Conservation (phyloP, 352 stramenopile species). For the Pythium coloratum region DNA sequence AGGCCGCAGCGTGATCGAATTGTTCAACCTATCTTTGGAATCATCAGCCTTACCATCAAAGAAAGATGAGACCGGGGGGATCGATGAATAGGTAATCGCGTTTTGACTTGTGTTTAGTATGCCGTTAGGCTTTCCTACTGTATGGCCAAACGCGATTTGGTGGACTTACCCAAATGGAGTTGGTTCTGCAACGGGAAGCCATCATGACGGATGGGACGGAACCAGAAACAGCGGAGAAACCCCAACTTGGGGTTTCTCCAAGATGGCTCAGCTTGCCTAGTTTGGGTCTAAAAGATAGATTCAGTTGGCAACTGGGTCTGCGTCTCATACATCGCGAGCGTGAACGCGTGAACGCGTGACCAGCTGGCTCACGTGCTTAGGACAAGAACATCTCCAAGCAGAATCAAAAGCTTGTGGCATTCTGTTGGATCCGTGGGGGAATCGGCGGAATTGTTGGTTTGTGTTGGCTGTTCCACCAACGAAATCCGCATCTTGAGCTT, state of each 20-base stretch:
- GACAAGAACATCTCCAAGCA: constrained; percentile 17
- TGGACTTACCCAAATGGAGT: constrained; percentile 9
- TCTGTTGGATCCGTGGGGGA: constrained; percentile 11
- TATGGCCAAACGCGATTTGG: constrained; percentile 17
- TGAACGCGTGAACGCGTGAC: neutral
- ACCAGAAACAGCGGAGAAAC: constrained; percentile 25
- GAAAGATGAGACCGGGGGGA: constrained; percentile 6
- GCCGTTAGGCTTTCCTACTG: neutral
- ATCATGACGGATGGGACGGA: constrained; percentile 24
- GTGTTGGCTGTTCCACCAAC: constrained; percentile 13
- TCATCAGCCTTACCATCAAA: neutral
- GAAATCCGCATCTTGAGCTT: neutral
- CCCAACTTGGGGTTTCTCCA: neutral
- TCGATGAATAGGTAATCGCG: constrained; percentile 17
- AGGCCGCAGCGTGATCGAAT: constrained; percentile 3
- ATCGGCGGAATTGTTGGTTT: constrained; percentile 4
- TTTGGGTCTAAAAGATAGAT: constrained; percentile 12
- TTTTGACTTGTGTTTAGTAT: constrained; percentile 28
- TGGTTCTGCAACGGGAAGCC: constrained; percentile 4
- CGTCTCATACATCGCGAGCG: constrained; percentile 3
- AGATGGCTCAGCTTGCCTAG: neutral
- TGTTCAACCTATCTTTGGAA: constrained; percentile 15
- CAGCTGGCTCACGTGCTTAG: constrained; percentile 10
- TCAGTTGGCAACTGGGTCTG: constrained; percentile 26
- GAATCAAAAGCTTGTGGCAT: constrained; percentile 1